Conservation (phyloP, 768 basidiomycete genomes). For the Phaeotremella skinneri region DNA sequence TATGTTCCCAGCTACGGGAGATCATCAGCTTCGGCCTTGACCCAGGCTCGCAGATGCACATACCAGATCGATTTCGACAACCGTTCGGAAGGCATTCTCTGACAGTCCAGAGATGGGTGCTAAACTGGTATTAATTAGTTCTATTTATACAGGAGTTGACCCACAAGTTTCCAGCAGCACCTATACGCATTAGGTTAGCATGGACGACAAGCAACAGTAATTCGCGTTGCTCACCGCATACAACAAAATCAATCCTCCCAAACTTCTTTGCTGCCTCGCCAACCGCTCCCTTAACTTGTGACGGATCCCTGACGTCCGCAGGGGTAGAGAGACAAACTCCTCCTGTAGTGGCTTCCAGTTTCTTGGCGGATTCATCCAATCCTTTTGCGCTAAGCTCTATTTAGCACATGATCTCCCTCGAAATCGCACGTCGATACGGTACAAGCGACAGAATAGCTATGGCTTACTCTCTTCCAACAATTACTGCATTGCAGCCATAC, state of each 20-base stretch:
- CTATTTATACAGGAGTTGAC: conserved; percentile 6
- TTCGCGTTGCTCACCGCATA: conserved; percentile 64
- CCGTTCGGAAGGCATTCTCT: conserved; percentile 86
- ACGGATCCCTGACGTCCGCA: conserved; percentile 79
- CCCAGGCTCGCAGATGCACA: background rate
- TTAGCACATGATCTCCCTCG: background rate
- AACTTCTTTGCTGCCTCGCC: conserved; percentile 69
- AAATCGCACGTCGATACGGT: background rate
- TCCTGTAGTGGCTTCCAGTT: conserved; percentile 70
- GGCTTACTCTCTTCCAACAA: conserved; percentile 83
- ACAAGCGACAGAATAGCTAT: background rate
- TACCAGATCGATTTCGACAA: conserved; percentile 90
- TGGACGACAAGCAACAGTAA: background rate
- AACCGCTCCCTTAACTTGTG: conserved; percentile 71
- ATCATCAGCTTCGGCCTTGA: background rate
- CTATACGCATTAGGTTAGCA: conserved; percentile 52
- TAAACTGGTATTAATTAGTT: conserved; percentile 53
- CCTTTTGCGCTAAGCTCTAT: conserved; percentile 62
- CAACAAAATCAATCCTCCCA: conserved; percentile 89
- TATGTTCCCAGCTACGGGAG: conserved; percentile 73
- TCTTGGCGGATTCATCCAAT: conserved; percentile 65
- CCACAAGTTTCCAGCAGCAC: conserved; percentile 89
- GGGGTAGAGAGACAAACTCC: conserved; percentile 66
- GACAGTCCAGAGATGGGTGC: conserved; percentile 79
- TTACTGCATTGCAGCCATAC: conserved; percentile 70